These are phyloP conservation scores for Paecilomyces fulvus DNA, from an alignment of 2,329 filamentous ascomycete species.

Conservation along the genomic window DNA sequence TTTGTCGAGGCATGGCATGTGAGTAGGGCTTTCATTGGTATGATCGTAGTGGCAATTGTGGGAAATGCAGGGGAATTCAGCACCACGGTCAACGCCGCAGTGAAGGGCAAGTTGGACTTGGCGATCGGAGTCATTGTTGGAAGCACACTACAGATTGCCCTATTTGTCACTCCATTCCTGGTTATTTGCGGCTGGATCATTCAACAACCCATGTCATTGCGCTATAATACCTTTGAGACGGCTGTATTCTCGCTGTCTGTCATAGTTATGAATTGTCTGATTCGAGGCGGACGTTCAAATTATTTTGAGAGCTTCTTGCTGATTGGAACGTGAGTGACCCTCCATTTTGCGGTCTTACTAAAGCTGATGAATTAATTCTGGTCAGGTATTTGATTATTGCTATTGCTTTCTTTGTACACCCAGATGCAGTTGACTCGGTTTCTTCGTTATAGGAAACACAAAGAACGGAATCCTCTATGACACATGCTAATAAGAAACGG, in stretches of 20 bases:
- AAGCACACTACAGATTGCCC: slow-evolving; percentile 47
- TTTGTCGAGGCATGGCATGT: slow-evolving; percentile 43
- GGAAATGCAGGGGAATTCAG: slow-evolving; percentile 51
- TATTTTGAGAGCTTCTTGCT: too few relatives aligned
- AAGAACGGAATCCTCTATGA: too few relatives aligned
- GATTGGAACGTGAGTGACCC: too few relatives aligned
- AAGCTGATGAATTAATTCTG: too few relatives aligned
- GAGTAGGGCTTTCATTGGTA: slow-evolving; percentile 49
- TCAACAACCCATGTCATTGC: slow-evolving; percentile 37
- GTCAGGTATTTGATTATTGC: too few relatives aligned
- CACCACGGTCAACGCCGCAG: slow-evolving; percentile 46
- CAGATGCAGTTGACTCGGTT: too few relatives aligned
- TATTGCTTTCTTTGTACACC: too few relatives aligned
- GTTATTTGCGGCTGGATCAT: slow-evolving; percentile 51
- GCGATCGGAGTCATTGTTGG: slow-evolving; percentile 49
- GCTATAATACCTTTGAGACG: slow-evolving; percentile 12
- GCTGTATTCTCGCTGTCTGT: slow-evolving; percentile 13
- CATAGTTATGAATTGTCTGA: slow-evolving; percentile 14
- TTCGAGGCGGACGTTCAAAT: too few relatives aligned
- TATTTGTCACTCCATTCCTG: slow-evolving; percentile 50
- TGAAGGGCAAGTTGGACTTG: slow-evolving; percentile 51
- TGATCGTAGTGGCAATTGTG: slow-evolving; percentile 49
- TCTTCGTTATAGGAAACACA: too few relatives aligned
- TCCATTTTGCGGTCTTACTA: too few relatives aligned
- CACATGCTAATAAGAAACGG: too few relatives aligned